Conservation (phyloP, 1,284 basidiomycete species). For the Cryptococcus sp. region DNA sequence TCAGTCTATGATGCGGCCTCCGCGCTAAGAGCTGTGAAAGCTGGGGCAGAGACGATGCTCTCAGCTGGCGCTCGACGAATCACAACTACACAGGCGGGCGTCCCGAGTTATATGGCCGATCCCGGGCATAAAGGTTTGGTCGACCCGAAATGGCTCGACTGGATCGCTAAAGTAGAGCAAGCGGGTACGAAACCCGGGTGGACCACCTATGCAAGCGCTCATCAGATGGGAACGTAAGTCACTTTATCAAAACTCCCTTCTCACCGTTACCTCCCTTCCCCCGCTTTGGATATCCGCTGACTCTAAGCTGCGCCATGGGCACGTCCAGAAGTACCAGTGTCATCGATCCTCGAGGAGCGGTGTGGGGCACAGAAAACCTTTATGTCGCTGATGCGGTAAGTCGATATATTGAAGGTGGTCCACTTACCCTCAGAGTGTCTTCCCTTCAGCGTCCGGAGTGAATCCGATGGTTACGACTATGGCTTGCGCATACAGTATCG, state of each 20-base stretch:
- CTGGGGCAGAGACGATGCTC: slow-evolving; percentile 1
- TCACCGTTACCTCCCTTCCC: too few species aligned
- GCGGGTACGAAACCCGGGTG: slow-evolving; percentile 1
- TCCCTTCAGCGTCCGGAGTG: slow-evolving; percentile 49
- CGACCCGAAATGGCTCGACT: slow-evolving; percentile 1
- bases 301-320: slow-evolving; percentile 1
- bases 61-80: slow-evolving; percentile 2
- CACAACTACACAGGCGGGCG: slow-evolving; percentile 1
- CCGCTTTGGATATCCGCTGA: neutral
- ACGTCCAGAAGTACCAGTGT: neutral
- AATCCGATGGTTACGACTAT: slow-evolving; percentile 51
- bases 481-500: slow-evolving; percentile 18
- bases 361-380: slow-evolving; percentile 2
- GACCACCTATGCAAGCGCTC: slow-evolving; percentile 2
- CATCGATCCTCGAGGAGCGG: slow-evolving; percentile 1
- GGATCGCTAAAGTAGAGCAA: neutral
- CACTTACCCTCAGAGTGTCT: slow-evolving; percentile 17
- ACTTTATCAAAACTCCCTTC: neutral
- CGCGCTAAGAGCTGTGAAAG: neutral
- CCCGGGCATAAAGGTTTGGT: slow-evolving; percentile 2
- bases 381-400: slow-evolving; percentile 6
- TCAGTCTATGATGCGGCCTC: slow-evolving; percentile 4
- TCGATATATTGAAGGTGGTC: neutral
- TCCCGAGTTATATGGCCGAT: slow-evolving; percentile 4
- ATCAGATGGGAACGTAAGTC: slow-evolving; percentile 8